These are phyloP conservation scores for Xylaria sp. DNA, from an alignment of 2,329 filamentous ascomycete genomes.

Conservation along the genomic window DNA sequence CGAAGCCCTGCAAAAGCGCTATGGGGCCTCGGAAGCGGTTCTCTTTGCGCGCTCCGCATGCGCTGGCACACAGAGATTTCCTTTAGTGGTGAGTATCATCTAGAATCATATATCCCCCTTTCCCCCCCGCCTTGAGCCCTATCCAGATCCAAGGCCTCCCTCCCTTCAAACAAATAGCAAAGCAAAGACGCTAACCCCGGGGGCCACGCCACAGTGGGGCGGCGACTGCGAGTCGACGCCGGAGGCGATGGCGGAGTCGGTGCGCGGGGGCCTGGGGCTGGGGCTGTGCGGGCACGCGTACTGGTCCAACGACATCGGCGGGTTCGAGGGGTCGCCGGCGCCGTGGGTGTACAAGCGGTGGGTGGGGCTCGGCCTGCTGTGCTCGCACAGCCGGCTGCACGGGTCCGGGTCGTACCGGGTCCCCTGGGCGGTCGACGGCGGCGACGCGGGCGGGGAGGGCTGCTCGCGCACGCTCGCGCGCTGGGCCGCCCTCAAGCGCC, in stretches of 20 bases:
- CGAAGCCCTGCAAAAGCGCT: slow-evolving; percentile 61
- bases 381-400: slow-evolving; percentile 70
- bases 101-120: too few species aligned
- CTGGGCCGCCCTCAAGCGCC: slow-evolving; percentile 54
- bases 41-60: slow-evolving; percentile 68
- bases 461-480: slow-evolving; percentile 54
- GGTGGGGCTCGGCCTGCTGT: slow-evolving; percentile 75
- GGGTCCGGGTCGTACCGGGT: slow-evolving; percentile 72
- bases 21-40: slow-evolving; percentile 58
- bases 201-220: too few species aligned
- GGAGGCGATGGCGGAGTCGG: slow-evolving; percentile 71
- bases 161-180: too few species aligned
- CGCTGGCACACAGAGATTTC: slow-evolving; percentile 70
- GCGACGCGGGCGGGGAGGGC: slow-evolving; percentile 57
- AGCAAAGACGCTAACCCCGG: too few species aligned
- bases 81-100: too few species aligned
- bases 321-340: slow-evolving; percentile 69
- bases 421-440: slow-evolving; percentile 72
- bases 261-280: slow-evolving; percentile 66
- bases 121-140: too few species aligned
- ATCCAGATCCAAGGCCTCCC: too few species aligned
- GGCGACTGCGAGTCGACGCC: slow-evolving; percentile 76
- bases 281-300: slow-evolving; percentile 67
- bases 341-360: slow-evolving; percentile 76
- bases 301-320: slow-evolving; percentile 73